Evolutionary conservation across 2,329 filamentous ascomycete genomes (phyloP).

Genomic region (Esteya vermicola): DNA sequence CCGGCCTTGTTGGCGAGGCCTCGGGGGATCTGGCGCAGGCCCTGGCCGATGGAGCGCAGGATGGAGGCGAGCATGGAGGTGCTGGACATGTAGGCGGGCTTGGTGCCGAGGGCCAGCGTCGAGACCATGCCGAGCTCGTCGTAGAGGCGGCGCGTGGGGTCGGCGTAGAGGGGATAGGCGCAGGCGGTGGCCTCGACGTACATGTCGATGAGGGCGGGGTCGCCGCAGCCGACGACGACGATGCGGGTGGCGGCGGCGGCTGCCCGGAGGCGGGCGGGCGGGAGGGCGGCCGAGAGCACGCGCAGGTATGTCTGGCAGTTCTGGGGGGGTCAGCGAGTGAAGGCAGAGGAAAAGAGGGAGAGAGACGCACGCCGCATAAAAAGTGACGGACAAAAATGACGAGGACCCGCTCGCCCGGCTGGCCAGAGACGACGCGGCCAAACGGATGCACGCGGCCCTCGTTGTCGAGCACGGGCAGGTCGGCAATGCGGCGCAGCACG

Average conservation of each 20-base stretch:
- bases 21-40: slow-evolving; percentile 38
- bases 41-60: slow-evolving; percentile 41
- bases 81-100: slow-evolving; percentile 51
- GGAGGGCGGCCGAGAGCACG: slow-evolving; percentile 43
- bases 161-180: slow-evolving; percentile 63
- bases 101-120: slow-evolving; percentile 42
- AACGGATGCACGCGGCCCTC: slow-evolving; percentile 47
- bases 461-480: slow-evolving; percentile 45
- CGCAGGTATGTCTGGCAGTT: slow-evolving; percentile 66
- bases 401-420: slow-evolving; percentile 42
- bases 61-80: slow-evolving; percentile 32
- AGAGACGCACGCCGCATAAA: slow-evolving; percentile 55
- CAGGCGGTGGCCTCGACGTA: slow-evolving; percentile 51
- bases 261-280: slow-evolving; percentile 34
- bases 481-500: slow-evolving; percentile 35
- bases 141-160: slow-evolving; percentile 55
- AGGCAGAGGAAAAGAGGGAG: neutral
- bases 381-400: slow-evolving; percentile 68
- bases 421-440: slow-evolving; percentile 45
- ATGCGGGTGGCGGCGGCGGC: slow-evolving; percentile 40
- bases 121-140: slow-evolving; percentile 52
- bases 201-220: slow-evolving; percentile 50
- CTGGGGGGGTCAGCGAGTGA: slow-evolving; percentile 23
- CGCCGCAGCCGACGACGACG: slow-evolving; percentile 58
- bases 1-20: slow-evolving; percentile 50